Evolutionary conservation across 306 rosid species (phyloP).

Genomic region (Rosa lucieae): DNA sequence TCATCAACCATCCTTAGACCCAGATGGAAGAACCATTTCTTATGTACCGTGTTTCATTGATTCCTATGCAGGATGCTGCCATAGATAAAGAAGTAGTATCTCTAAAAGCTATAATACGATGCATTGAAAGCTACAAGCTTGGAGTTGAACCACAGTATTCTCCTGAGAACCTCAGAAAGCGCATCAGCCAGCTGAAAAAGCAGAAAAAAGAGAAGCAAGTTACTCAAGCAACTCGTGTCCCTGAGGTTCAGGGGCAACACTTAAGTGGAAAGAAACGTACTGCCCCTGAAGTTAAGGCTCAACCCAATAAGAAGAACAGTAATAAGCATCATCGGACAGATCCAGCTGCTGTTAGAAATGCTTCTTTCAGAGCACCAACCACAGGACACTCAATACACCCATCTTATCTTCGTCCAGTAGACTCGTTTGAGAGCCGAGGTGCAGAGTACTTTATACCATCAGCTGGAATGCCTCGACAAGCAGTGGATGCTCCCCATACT

Average conservation of each 20-base stretch:
- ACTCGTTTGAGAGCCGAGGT: slow-evolving; percentile 19
- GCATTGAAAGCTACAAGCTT: slow-evolving; percentile 37
- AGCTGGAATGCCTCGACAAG: slow-evolving; percentile 8
- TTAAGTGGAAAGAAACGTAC: slow-evolving; percentile 26
- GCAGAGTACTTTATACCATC: slow-evolving; percentile 15
- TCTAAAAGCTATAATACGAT: slow-evolving; percentile 30
- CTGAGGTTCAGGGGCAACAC: slow-evolving; percentile 16
- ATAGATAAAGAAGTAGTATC: slow-evolving; percentile 33
- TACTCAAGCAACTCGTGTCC: slow-evolving; percentile 4
- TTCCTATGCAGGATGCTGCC: slow-evolving; percentile 33
- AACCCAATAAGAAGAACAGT: slow-evolving; percentile 4
- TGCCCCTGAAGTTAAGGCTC: slow-evolving; percentile 13
- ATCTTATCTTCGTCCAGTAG: slow-evolving; percentile 15
- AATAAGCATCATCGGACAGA: slow-evolving; percentile 20
- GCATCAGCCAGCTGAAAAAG: slow-evolving; percentile 19
- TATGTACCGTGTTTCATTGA: neutral
- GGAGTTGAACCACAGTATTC: slow-evolving; percentile 23
- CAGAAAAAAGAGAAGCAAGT: slow-evolving; percentile 27
- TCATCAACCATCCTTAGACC: neutral
- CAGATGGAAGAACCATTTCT: neutral
- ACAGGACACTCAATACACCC: slow-evolving; percentile 17
- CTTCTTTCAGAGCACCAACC: slow-evolving; percentile 12
- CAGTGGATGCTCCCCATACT: slow-evolving; percentile 16
- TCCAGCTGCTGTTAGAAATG: slow-evolving; percentile 8
- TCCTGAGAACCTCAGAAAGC: slow-evolving; percentile 31